phyloP scores from a whole-genome alignment of 805 yeast species.

The Yamadazyma philogaea region DNA sequence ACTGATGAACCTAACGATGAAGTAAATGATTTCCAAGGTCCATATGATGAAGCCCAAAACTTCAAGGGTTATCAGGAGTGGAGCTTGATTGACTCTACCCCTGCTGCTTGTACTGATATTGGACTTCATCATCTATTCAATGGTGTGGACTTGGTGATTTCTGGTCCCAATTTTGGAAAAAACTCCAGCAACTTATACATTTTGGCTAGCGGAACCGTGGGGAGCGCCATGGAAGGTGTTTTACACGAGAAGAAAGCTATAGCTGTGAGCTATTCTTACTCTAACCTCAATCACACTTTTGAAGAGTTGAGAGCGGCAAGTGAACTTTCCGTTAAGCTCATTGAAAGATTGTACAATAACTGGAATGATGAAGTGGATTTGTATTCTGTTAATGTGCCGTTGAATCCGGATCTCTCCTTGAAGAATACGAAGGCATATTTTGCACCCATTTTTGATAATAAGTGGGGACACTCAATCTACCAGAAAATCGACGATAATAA shows the following conservation, averaged over 20 bases:
- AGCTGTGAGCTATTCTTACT: constrained; percentile 86
- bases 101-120: constrained; percentile 92
- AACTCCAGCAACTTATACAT: constrained; percentile 87
- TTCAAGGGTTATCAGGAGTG: constrained; percentile 61
- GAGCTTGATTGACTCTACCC: constrained; percentile 88
- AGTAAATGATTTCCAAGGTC: constrained; percentile 59
- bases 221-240: constrained; percentile 94
- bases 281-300: constrained; percentile 46
- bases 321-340: constrained; percentile 58
- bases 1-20: constrained; percentile 45
- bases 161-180: constrained; percentile 96
- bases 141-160: constrained; percentile 69
- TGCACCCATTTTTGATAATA: constrained; percentile 78
- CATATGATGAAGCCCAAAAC: constrained; percentile 53
- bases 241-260: constrained; percentile 67
- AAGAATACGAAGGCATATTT: constrained; percentile 59
- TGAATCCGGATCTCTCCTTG: constrained; percentile 50
- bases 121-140: constrained; percentile 70
- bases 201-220: constrained; percentile 90
- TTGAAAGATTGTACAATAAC: constrained; percentile 51
- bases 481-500: constrained; percentile 30
- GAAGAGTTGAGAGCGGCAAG: constrained; percentile 62
- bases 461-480: constrained; percentile 68
- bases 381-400: constrained; percentile 82
- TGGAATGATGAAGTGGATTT: constrained; percentile 52